Base-by-base conservation (phyloP, 2,329 filamentous ascomycete genomes). In the Acarospora socialis region DNA sequence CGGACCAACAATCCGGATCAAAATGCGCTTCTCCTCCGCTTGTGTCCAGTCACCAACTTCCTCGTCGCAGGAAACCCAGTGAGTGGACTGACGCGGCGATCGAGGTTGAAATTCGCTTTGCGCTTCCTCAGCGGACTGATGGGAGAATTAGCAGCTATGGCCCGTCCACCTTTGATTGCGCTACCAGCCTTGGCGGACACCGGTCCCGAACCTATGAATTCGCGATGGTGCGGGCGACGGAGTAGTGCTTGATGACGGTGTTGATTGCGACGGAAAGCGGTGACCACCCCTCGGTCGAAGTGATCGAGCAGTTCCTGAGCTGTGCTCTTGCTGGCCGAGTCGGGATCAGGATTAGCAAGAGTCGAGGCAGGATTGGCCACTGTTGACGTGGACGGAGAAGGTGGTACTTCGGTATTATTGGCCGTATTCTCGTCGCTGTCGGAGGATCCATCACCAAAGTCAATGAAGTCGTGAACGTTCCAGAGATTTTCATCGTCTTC, bases 381-480 rank as follows among this genome's bases (percentile, higher is more conserved):
- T 40, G 28, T 27, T 29, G 33, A 32, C n/a, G 14, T 39, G 20
- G 13, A 30, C 3, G 59, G 59, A 7, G 57, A 58, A 5, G 49
- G 46, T 10, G 53, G 47, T 2, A 49, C 58, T 7, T 58, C 58
- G 30, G 54, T 54, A 21, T 61, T 58, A n/a, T 59, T 58, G 20
- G 68, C 65, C 14, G 57, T 63, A 42, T 73, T 69, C 40, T 71
- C 61, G 6, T 79, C 77, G 7, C 69, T 70, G 4, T 70, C 71
- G 1, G 68, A 68, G 4, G 65, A 65, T 13, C 61, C 62, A 13
- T 70, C 66, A 12, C 71, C 68, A 50, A 79, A 77, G 31, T 73
- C 67, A 43, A 86, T 71, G 39, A 87, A 80, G 48, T 86, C 78
- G 31, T 78, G 71, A 7, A 84, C 63, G 39, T 76, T 70, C 35